These are phyloP conservation scores for Neonothopanus nambi DNA, from an alignment of 1,284 basidiomycete species.

Conservation along the genomic window DNA sequence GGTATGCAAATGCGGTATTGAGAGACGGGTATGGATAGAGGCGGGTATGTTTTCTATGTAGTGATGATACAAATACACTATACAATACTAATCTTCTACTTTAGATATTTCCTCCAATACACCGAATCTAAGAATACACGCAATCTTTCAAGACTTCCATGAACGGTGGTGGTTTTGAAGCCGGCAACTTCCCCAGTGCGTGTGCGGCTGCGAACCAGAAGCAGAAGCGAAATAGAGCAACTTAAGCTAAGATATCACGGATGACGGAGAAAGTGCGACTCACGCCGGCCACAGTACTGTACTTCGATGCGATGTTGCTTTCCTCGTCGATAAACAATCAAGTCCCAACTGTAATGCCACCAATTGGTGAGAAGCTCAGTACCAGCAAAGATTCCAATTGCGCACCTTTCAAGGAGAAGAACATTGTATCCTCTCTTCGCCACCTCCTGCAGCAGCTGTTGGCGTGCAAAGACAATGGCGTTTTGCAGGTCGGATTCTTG, in stretches of 20 bases:
- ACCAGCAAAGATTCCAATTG: constrained; percentile 14
- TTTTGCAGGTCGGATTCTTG: constrained; percentile 42
- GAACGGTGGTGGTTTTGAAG: constrained; percentile 59
- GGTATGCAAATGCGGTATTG: too few species aligned
- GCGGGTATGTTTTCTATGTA: too few species aligned
- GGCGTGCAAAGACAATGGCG: constrained; percentile 61
- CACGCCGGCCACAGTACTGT: constrained; percentile 64
- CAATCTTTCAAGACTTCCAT: constrained; percentile 53
- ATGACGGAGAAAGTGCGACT: constrained; percentile 20
- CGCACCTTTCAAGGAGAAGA: constrained; percentile 67
- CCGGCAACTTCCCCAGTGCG: constrained; percentile 44
- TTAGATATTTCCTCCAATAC: neutral
- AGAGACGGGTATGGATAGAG: neutral
- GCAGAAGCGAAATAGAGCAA: too few species aligned
- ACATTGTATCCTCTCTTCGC: constrained; percentile 60
- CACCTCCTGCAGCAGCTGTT: constrained; percentile 60
- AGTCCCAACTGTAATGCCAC: constrained; percentile 54
- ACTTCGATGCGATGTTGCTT: constrained; percentile 66
- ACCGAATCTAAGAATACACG: neutral
- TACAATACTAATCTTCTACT: too few species aligned
- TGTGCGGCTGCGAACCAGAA: constrained; percentile 45
- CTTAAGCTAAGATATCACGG: neutral
- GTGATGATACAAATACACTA: neutral
- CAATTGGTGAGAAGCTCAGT: constrained; percentile 12
- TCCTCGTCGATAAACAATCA: constrained; percentile 64